phyloP scores from a whole-genome alignment of 2,329 filamentous ascomycete species.

The Colletotrichum euphorbiae region DNA sequence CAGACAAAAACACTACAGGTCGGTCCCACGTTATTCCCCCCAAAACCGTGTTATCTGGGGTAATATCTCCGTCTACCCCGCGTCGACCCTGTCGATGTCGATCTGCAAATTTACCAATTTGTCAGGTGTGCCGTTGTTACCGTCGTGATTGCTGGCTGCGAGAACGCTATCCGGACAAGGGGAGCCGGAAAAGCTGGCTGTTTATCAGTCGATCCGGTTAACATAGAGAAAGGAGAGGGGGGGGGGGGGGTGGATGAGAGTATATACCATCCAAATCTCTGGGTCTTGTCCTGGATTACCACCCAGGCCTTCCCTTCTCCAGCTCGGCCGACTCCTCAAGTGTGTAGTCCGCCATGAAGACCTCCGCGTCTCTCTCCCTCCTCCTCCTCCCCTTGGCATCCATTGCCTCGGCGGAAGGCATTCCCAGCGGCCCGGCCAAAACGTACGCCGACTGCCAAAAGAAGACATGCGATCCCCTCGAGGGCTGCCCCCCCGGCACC shows the following conservation, averaged over 20 bases:
- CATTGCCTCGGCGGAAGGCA: background rate
- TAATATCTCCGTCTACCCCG: conserved; percentile 33
- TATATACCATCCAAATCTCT: conserved; percentile 23
- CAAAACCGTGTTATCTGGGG: conserved; percentile 15
- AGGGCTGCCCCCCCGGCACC: conserved; percentile 54
- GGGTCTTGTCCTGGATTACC: background rate
- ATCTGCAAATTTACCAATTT: conserved; percentile 18
- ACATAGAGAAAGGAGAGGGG: background rate
- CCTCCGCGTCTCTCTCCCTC: conserved; percentile 14
- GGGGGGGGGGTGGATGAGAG: background rate
- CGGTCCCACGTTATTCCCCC: background rate
- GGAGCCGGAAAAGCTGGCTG: conserved; percentile 19
- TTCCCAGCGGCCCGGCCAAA: conserved; percentile 42
- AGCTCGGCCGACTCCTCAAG: conserved; percentile 17
- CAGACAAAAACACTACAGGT: background rate
- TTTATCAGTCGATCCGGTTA: background rate
- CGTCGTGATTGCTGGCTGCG: background rate
- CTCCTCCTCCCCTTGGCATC: conserved; percentile 19
- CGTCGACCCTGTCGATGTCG: conserved; percentile 9
- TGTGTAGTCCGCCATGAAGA: conserved; percentile 31
- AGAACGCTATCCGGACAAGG: conserved; percentile 13
- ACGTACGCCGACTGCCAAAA: conserved; percentile 49
- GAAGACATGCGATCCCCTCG: conserved; percentile 46
- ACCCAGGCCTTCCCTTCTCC: background rate
- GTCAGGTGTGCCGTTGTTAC: background rate